These are phyloP conservation scores for Tulasnella sp. DNA, from an alignment of 768 basidiomycete genomes.

Conservation along the genomic window DNA sequence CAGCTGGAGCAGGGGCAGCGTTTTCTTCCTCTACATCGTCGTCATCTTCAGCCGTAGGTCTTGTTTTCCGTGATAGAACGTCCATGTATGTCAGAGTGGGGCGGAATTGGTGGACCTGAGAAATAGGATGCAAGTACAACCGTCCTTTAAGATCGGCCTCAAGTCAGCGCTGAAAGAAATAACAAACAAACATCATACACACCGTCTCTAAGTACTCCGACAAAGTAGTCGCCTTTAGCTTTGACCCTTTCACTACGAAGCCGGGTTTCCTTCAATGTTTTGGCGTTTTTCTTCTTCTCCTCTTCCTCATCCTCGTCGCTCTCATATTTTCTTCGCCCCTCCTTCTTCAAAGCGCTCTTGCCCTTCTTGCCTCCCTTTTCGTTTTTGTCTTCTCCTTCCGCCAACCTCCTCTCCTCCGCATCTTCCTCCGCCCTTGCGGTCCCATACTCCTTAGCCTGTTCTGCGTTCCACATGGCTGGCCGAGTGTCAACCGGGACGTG, in stretches of 20 bases:
- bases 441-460: conserved; percentile 64
- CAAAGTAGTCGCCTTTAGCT: conserved; percentile 62
- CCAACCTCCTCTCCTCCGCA: conserved; percentile 54
- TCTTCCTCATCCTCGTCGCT: conserved; percentile 28
- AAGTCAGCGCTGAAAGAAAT: background rate
- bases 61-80: conserved; percentile 59
- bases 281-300: conserved; percentile 41
- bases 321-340: conserved; percentile 27
- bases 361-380: conserved; percentile 36
- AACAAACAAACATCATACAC: conserved; percentile 33
- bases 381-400: conserved; percentile 44
- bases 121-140: conserved; percentile 74
- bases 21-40: conserved; percentile 30
- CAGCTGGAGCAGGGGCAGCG: conserved; percentile 74
- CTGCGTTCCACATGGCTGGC: conserved; percentile 75
- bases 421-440: conserved; percentile 68
- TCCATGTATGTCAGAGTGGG: conserved; percentile 82
- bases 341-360: conserved; percentile 40
- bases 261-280: conserved; percentile 60
- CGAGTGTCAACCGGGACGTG: conserved; percentile 80
- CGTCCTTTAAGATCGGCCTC: conserved; percentile 46
- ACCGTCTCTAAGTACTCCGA: conserved; percentile 77
- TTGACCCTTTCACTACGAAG: conserved; percentile 68
- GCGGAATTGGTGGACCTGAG: conserved; percentile 74
- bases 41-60: conserved; percentile 38